These are phyloP conservation scores for Ogataea wickerhamii DNA, from an alignment of 805 yeast species.

Conservation along the genomic window DNA sequence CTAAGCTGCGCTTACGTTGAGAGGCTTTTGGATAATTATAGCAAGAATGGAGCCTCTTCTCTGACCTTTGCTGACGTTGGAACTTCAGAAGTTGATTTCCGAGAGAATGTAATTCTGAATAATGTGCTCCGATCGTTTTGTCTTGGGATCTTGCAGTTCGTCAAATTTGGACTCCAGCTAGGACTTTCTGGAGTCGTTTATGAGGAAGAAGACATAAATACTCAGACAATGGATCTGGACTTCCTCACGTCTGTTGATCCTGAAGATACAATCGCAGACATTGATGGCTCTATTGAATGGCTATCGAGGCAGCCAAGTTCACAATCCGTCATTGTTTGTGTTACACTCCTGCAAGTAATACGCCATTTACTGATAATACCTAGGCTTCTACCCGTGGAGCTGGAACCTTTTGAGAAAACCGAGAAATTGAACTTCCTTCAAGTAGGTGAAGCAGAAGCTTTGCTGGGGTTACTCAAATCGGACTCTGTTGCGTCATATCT, in stretches of 20 bases:
- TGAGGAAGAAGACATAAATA: constrained; percentile 74
- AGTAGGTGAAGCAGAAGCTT: constrained; percentile 6
- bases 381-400: constrained; percentile 4
- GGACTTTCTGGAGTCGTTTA: constrained; percentile 57
- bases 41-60: constrained; percentile 8
- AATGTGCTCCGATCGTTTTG: constrained; percentile 48
- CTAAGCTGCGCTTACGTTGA: constrained; percentile 67
- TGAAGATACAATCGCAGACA: constrained; percentile 19
- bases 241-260: constrained; percentile 26
- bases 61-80: not conserved
- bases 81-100: not conserved
- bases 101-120: constrained; percentile 39
- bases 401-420: constrained; percentile 11
- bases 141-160: constrained; percentile 51
- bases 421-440: constrained; percentile 1
- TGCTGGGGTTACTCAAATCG: constrained; percentile 6
- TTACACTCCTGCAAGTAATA: constrained; percentile 14
- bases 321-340: constrained; percentile 12
- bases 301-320: constrained; percentile 20
- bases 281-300: constrained; percentile 36
- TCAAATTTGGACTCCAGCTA: constrained; percentile 43
- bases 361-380: constrained; percentile 7
- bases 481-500: constrained; percentile 17
- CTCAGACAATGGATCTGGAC: constrained; percentile 56
- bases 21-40: constrained; percentile 15